Conservation (phyloP, 805 yeast genomes). For the Ogataea angusta region DNA sequence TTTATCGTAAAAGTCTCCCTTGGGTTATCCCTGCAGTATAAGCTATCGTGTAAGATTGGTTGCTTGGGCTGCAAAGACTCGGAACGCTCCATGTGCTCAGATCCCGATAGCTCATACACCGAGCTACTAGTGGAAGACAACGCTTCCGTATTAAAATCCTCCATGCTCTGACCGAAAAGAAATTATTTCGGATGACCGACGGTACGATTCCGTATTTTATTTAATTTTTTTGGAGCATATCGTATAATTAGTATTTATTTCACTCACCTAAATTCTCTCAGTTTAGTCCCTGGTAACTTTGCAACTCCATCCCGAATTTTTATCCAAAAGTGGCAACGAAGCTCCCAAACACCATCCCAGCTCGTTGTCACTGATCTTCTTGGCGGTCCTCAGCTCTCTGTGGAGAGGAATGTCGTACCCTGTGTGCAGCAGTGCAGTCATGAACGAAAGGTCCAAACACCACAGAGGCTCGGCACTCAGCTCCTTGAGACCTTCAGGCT, state of each 20-base stretch:
- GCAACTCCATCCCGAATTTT: constrained; percentile 69
- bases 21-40: constrained; percentile 27
- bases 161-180: neutral
- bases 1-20: constrained; percentile 20
- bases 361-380: constrained; percentile 83
- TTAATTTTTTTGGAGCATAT: neutral
- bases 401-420: constrained; percentile 92
- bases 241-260: constrained; percentile 1
- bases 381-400: constrained; percentile 90
- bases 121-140: neutral
- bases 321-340: constrained; percentile 81
- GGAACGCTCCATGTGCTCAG: constrained; percentile 10
- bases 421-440: constrained; percentile 85
- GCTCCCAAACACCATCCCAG: constrained; percentile 99
- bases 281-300: constrained; percentile 32
- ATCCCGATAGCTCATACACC: neutral
- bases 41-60: constrained; percentile 29
- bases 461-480: constrained; percentile 82
- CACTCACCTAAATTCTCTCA: neutral
- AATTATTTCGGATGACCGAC: neutral
- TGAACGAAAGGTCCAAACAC: constrained; percentile 91
- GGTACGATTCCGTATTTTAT: neutral
- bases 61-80: constrained; percentile 26
- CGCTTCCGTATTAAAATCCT: neutral
- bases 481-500: constrained; percentile 63